Evolutionary conservation across 148 eudicot genomes (phyloP).

Genomic region (Persicaria tinctoria): DNA sequence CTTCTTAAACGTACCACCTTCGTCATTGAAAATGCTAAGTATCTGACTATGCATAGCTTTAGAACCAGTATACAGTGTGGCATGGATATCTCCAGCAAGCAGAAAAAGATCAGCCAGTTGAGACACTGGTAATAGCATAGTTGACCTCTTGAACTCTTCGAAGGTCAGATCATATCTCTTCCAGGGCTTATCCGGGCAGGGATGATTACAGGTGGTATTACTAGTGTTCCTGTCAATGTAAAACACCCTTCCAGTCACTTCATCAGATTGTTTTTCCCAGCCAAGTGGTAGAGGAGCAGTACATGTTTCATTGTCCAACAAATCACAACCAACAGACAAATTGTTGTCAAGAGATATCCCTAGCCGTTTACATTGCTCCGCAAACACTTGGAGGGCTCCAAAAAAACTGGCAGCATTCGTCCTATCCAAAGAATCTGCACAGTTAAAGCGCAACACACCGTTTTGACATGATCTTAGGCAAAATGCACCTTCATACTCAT

Average conservation of each 20-base stretch:
- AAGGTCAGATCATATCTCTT: constrained; percentile 71
- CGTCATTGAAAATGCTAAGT: constrained; percentile 78
- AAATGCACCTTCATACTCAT: constrained; percentile 75
- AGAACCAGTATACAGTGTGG: constrained; percentile 94
- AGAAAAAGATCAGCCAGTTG: constrained; percentile 81
- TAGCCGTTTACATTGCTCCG: constrained; percentile 88
- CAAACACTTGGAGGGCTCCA: constrained; percentile 87
- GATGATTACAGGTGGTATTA: constrained; percentile 97
- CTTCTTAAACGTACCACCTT: constrained; percentile 82
- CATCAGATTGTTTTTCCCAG: constrained; percentile 94
- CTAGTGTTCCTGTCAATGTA: constrained; percentile 92
- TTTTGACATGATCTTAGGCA: constrained; percentile 88
- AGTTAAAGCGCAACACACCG: constrained; percentile 87
- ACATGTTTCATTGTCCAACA: constrained; percentile 56
- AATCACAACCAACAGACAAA: constrained; percentile 54
- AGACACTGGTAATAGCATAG: constrained; percentile 70
- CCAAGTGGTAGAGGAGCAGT: constrained; percentile 96
- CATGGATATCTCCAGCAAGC: constrained; percentile 90
- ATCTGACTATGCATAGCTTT: constrained; percentile 99
- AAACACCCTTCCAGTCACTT: constrained; percentile 85
- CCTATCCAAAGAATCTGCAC: constrained; percentile 96
- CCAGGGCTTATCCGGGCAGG: constrained; percentile 99
- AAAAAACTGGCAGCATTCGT: constrained; percentile 98
- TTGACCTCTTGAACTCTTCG: constrained; percentile 89
- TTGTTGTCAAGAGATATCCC: constrained; percentile 94